Conservation (phyloP, 1,284 basidiomycete genomes). For the Sphaerobolus stellatus region DNA sequence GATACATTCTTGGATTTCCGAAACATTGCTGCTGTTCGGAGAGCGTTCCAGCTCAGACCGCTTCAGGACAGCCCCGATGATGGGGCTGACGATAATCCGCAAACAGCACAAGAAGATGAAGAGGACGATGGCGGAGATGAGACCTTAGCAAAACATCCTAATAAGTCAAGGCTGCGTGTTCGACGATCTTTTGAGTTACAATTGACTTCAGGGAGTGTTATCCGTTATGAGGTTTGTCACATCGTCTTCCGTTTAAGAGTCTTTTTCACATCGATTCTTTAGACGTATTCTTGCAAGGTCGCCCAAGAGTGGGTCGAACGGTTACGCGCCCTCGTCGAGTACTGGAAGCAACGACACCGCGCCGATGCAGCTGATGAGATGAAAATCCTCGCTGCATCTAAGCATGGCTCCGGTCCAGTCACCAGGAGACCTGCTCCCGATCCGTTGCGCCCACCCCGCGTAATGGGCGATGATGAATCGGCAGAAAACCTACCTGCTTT, state of each 20-base stretch:
- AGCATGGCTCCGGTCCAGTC: slow-evolving; percentile 54
- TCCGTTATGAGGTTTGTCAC: slow-evolving; percentile 68
- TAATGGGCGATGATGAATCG: slow-evolving; percentile 45
- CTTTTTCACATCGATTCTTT: background rate
- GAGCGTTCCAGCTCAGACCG: slow-evolving; percentile 54
- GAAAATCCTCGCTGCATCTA: slow-evolving; percentile 59
- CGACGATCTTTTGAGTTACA: slow-evolving; percentile 77
- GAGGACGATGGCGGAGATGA: slow-evolving; percentile 70
- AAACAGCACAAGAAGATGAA: slow-evolving; percentile 46
- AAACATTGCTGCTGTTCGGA: slow-evolving; percentile 59
- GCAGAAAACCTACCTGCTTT: slow-evolving; percentile 58
- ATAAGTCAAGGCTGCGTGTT: slow-evolving; percentile 54
- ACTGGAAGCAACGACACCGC: slow-evolving; percentile 74
- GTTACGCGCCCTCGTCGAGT: slow-evolving; percentile 64
- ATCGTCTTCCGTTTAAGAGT: background rate
- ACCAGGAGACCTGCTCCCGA: slow-evolving; percentile 35
- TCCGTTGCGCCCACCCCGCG: slow-evolving; percentile 44
- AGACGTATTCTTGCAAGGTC: slow-evolving; percentile 37
- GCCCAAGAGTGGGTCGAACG: slow-evolving; percentile 79
- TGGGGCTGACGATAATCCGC: slow-evolving; percentile 42
- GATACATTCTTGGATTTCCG: slow-evolving; percentile 69
- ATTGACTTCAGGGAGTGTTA: slow-evolving; percentile 63
- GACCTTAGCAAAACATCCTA: slow-evolving; percentile 40
- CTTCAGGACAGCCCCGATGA: slow-evolving; percentile 33
- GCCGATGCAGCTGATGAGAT: slow-evolving; percentile 76